Evolutionary conservation across 2,329 filamentous ascomycete genomes (phyloP), one percentile per base, ranked within the genome.

Genomic region (Fusarium solani-melongenae): DNA sequence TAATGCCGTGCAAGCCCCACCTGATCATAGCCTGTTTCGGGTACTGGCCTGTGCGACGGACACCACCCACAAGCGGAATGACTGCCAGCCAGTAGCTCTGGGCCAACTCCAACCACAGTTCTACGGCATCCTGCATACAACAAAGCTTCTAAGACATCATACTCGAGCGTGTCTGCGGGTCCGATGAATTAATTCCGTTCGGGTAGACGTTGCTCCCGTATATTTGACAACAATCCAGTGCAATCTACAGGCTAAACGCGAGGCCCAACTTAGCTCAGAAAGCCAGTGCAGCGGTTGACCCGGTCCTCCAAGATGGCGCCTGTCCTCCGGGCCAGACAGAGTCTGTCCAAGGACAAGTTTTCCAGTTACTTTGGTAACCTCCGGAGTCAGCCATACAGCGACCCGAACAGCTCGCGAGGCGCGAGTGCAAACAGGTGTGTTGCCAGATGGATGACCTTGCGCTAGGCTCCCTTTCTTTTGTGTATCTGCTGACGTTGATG

Each of bases 381-480:
- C 51, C 93, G 93, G 80, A 92, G 91, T 24, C 91, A 93, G 76
- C 87, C 89, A 20, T 96, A 96, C 83, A 87, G 87, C 71, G 92
- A 94, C 76, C 88, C 89, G 3, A 85, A 85, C 29, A 83, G 84
- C 41, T 83, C 88, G 27, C 85, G 90, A 73, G 87, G 88, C 9
- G 84, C 84, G 12, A 85, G 85, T 17, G 87, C 86, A 67, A 88
- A 91, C 74, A 88, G 87, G 90, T 92, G 83, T 72, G 87, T 83
- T 67, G 15, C 55, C 56, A 58, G 65, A 78, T 79, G 62, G 17
- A 22, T 62, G 46, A 7, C 41, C 11, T 31, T 64, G 27, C 39
- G 22, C 24, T 34, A n/a, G 34, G 22, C 60, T 58, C 55, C 38
- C 31, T 69, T 22, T 17, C 34, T 15, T 22, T 34, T 34, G 36